A percentile compares a stretch with the other conserved stretches of the same genome.
These are phyloP conservation scores for Bipolaris oryzae DNA, from an alignment of 2,329 filamentous ascomycete species.

Conservation along the genomic window DNA sequence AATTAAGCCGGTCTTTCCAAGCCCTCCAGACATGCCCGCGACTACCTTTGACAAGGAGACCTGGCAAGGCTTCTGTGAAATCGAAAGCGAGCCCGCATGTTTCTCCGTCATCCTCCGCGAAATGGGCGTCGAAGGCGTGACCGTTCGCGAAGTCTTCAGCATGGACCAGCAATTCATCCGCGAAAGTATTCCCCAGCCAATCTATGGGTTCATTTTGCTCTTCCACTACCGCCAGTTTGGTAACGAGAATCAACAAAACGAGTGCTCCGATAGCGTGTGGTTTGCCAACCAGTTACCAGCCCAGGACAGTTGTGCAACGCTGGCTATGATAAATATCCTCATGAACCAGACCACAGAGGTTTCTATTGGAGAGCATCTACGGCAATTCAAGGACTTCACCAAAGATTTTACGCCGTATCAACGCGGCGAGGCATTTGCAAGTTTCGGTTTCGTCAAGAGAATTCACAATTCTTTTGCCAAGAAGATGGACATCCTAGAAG, in stretches of 20 bases:
- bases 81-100: constrained; percentile 86
- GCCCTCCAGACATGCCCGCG: constrained; percentile 40
- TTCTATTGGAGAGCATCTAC: constrained; percentile 70
- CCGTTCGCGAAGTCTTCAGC: constrained; percentile 76
- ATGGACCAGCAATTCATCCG: constrained; percentile 60
- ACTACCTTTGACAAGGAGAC: constrained; percentile 48
- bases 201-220: constrained; percentile 87
- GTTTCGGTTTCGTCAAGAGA: constrained; percentile 75
- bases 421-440: constrained; percentile 76
- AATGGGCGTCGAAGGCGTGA: constrained; percentile 75
- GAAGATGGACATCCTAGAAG: constrained; percentile 66
- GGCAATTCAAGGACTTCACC: constrained; percentile 75
- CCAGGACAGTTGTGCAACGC: constrained; percentile 84
- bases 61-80: constrained; percentile 78
- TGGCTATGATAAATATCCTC: constrained; percentile 89
- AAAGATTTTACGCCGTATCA: constrained; percentile 70
- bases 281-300: constrained; percentile 83
- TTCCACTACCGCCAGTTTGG: constrained; percentile 70
- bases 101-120: constrained; percentile 85
- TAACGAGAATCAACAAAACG: constrained; percentile 56
- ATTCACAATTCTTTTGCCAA: constrained; percentile 87
- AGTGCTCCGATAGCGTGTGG: constrained; percentile 75
- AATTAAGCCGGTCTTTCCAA: constrained; percentile 18
- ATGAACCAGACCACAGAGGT: constrained; percentile 72
- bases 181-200: constrained; percentile 35